A percentile compares a stretch with the other conserved stretches of the same genome.
Conservation (phyloP, 1,284 basidiomycete species). For the Paramarasmius palmivorus region DNA sequence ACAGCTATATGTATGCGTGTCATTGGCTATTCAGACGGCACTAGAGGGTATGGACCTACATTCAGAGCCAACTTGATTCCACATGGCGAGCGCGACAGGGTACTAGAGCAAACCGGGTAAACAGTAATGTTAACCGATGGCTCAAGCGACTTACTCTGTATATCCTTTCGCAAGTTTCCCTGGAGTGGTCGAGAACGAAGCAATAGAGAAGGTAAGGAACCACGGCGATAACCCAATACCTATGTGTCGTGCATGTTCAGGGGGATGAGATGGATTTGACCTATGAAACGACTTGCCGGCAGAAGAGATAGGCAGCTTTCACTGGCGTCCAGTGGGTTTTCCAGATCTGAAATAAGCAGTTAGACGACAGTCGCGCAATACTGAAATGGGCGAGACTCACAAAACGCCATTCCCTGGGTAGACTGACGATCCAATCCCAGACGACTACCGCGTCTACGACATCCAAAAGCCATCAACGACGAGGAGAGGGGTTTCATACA, state of each 20-base stretch:
- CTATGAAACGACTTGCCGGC: constrained; percentile 51
- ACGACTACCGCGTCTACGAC: constrained; percentile 69
- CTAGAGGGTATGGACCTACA: constrained; percentile 38
- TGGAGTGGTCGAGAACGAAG: constrained; percentile 66
- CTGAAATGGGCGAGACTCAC: constrained; percentile 39
- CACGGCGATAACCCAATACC: constrained; percentile 77
- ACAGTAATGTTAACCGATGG: constrained; percentile 6
- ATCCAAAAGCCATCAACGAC: constrained; percentile 24
- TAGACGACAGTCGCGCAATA: constrained; percentile 8
- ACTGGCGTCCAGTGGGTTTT: constrained; percentile 79
- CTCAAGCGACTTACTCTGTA: constrained; percentile 49
- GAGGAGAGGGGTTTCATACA: constrained; percentile 18
- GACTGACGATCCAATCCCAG: constrained; percentile 80
- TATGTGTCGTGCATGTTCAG: constrained; percentile 25
- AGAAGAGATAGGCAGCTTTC: constrained; percentile 77
- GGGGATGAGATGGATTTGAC: constrained; percentile 14
- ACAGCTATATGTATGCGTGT: constrained; percentile 48
- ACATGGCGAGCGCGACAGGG: constrained; percentile 76
- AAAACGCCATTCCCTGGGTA: constrained; percentile 73
- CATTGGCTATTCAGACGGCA: constrained; percentile 8
- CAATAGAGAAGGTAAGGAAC: constrained; percentile 74
- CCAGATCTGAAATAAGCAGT: constrained; percentile 60
- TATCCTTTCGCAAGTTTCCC: constrained; percentile 61
- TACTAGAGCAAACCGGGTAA: constrained; percentile 43
- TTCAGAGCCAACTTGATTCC: constrained; percentile 83